Percentiles rank a stretch among this genome's conserved stretches.
Conservation (phyloP, 768 basidiomycete genomes). For the Naematelia aurantialba region DNA sequence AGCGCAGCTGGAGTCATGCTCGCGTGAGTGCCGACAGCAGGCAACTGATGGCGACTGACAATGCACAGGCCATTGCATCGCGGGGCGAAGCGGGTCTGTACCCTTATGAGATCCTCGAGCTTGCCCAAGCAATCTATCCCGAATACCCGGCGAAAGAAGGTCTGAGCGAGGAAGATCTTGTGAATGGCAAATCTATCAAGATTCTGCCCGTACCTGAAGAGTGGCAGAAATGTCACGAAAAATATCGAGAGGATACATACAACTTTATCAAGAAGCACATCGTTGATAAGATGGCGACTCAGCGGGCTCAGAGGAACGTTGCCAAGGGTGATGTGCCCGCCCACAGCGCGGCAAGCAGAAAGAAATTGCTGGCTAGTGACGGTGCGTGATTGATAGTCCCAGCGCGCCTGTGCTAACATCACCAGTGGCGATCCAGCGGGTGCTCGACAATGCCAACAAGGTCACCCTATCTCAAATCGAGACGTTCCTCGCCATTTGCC, state of each 20-base stretch:
- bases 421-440: constrained; percentile 57
- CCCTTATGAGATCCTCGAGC: constrained; percentile 78
- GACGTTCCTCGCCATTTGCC: constrained; percentile 77
- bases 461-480: constrained; percentile 77
- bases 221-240: constrained; percentile 45
- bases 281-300: constrained; percentile 62
- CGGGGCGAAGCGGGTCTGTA: constrained; percentile 64
- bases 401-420: background rate
- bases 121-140: constrained; percentile 53
- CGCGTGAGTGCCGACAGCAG: constrained; percentile 54
- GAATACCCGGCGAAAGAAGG: constrained; percentile 16
- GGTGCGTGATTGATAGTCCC: background rate
- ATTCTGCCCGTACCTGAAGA: constrained; percentile 51
- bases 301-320: constrained; percentile 27
- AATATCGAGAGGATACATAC: constrained; percentile 50
- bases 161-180: constrained; percentile 51
- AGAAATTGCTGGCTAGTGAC: background rate
- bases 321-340: background rate
- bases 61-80: constrained; percentile 61
- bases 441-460: constrained; percentile 85
- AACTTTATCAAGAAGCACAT: constrained; percentile 68
- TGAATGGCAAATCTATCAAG: constrained; percentile 51
- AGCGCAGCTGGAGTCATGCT: constrained; percentile 81
- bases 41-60: background rate
- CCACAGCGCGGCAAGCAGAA: background rate